A percentile compares a stretch with the other conserved stretches of the same genome.
Evolutionary conservation across 2,329 filamentous ascomycete genomes (phyloP).

Genomic region (Colletotrichum eremochloae): DNA sequence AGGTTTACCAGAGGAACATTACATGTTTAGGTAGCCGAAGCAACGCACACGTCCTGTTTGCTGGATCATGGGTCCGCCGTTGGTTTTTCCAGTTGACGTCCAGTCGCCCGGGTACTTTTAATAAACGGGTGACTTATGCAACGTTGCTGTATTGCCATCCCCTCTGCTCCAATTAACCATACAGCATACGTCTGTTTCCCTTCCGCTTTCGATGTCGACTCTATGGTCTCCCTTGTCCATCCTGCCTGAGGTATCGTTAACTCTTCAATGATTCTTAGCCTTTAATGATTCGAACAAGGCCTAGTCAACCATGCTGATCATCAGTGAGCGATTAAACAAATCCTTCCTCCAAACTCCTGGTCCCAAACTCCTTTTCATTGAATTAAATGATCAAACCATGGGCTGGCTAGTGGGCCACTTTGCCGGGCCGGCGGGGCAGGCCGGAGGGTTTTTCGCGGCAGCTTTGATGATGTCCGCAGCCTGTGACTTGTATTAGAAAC

Average conservation of each 20-base stretch:
- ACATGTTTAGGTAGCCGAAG: not conserved
- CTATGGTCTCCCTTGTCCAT: not conserved
- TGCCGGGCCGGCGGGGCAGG: constrained; percentile 16
- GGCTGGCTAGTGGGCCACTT: constrained; percentile 15
- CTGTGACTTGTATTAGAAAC: constrained; percentile 46
- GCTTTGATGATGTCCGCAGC: constrained; percentile 62
- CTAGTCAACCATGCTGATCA: not conserved
- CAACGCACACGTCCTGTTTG: not conserved
- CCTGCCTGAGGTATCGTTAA: not conserved
- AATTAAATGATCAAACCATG: not conserved
- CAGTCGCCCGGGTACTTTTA: not conserved
- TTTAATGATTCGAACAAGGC: not conserved
- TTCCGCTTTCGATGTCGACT: not conserved
- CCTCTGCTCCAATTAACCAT: not conserved
- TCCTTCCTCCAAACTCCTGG: not conserved
- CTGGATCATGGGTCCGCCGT: not conserved
- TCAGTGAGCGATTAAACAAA: not conserved
- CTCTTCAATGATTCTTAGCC: not conserved
- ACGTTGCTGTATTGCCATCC: not conserved
- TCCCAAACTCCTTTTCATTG: not conserved
- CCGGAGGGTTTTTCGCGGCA: constrained; percentile 21
- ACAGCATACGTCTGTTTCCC: not conserved
- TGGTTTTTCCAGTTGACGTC: not conserved
- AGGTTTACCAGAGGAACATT: not conserved
- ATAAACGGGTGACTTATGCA: not conserved